phyloP scores from a whole-genome alignment of 2,329 filamentous ascomycete species.

The Malbranchea zuffiana region DNA sequence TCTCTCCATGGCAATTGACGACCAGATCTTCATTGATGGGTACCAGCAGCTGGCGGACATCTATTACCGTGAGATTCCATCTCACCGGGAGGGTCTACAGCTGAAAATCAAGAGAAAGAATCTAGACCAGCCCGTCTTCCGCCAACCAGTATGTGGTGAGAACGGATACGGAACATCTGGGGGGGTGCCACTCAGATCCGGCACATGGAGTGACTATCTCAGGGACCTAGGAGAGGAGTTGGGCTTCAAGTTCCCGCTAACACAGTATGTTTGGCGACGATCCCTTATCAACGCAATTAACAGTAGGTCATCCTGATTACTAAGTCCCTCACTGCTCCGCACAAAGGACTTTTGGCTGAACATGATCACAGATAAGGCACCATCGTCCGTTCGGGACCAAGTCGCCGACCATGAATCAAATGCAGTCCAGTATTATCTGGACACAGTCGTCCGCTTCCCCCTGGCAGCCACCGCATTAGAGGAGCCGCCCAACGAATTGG shows the following conservation, averaged over 20 bases:
- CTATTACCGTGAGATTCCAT: constrained; percentile 13
- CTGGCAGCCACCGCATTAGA: constrained; percentile 15
- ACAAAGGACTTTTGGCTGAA: no score
- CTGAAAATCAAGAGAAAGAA: constrained; percentile 16
- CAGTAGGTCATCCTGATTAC: constrained; percentile 12
- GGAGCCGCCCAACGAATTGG: constrained; percentile 14
- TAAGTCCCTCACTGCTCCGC: not conserved
- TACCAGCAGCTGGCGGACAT: constrained; percentile 14
- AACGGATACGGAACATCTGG: constrained; percentile 14
- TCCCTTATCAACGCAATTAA: constrained; percentile 17
- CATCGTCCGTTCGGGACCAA: constrained; percentile 16
- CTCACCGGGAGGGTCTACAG: constrained; percentile 12
- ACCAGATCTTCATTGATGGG: constrained; percentile 14
- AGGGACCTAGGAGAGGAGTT: constrained; percentile 12
- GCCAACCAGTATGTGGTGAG: constrained; percentile 12
- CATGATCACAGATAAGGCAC: constrained; percentile 14
- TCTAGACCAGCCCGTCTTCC: constrained; percentile 15
- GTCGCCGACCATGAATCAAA: constrained; percentile 16
- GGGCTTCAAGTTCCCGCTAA: constrained; percentile 13
- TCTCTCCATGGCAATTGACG: constrained; percentile 11
- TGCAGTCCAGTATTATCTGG: constrained; percentile 18
- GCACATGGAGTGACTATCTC: constrained; percentile 13
- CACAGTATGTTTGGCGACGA: constrained; percentile 14
- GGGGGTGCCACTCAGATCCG: constrained; percentile 10
- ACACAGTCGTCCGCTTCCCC: constrained; percentile 15